Conservation (phyloP, 805 yeast species). For the Ogataea allantospora region DNA sequence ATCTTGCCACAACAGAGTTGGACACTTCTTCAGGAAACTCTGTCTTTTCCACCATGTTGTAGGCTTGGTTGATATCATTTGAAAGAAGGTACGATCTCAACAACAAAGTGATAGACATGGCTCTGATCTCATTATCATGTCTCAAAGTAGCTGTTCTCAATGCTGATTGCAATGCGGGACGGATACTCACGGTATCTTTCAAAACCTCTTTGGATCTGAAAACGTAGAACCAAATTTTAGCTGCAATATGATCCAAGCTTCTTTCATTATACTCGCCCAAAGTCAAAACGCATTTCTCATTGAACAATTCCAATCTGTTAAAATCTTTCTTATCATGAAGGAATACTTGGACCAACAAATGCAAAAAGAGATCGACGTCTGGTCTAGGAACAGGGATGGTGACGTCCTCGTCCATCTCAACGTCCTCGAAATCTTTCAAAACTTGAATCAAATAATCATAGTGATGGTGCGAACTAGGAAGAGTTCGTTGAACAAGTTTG, state of each 20-base stretch:
- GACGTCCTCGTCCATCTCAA: constrained; percentile 34
- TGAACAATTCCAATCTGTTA: constrained; percentile 50
- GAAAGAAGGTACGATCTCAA: constrained; percentile 74
- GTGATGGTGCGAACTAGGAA: constrained; percentile 48
- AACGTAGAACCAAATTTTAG: constrained; percentile 92
- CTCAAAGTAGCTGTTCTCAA: constrained; percentile 87
- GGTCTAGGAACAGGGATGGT: constrained; percentile 50
- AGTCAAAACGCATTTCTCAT: constrained; percentile 48
- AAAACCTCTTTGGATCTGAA: constrained; percentile 72
- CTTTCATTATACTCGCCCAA: constrained; percentile 72
- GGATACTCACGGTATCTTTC: constrained; percentile 51
- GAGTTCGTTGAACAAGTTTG: constrained; percentile 51
- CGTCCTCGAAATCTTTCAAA: constrained; percentile 33
- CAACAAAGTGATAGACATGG: constrained; percentile 79
- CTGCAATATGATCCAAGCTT: constrained; percentile 78
- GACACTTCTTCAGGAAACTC: constrained; percentile 79
- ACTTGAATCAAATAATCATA: constrained; percentile 41
- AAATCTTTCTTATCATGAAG: constrained; percentile 62
- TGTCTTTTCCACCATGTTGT: constrained; percentile 83
- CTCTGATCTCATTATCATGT: constrained; percentile 90
- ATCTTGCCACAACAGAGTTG: constrained; percentile 87
- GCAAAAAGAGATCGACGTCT: constrained; percentile 77
- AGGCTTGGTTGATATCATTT: constrained; percentile 84
- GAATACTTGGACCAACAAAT: constrained; percentile 73
- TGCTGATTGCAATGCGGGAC: constrained; percentile 68